Evolutionary conservation across 306 rosid genomes (phyloP).

Genomic region (Fagus crenata): DNA sequence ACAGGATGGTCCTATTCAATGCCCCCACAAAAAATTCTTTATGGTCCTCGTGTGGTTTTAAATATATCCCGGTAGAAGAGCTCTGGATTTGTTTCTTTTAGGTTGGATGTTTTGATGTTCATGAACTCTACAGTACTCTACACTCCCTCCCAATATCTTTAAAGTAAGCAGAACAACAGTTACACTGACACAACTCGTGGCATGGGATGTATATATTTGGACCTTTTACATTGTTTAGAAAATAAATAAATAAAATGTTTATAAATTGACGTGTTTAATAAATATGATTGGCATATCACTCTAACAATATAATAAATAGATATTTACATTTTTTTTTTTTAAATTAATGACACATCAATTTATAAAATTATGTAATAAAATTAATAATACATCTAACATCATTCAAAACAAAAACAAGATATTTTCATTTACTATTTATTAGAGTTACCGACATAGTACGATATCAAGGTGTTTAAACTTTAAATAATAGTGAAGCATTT

Average conservation of each 20-base stretch:
- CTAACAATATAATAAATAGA: too few relatives aligned
- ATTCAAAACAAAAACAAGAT: too few relatives aligned
- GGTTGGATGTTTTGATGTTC: slow-evolving; percentile 28
- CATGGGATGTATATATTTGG: not conserved
- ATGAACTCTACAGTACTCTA: not conserved
- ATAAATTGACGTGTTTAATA: not conserved
- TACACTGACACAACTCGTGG: not conserved
- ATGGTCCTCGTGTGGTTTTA: slow-evolving; percentile 37
- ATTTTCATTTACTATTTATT: too few relatives aligned
- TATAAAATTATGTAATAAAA: too few relatives aligned
- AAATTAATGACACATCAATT: too few relatives aligned
- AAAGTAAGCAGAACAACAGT: not conserved
- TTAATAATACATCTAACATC: too few relatives aligned
- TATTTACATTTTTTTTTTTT: too few relatives aligned
- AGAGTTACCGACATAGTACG: too few relatives aligned
- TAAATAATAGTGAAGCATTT: too few relatives aligned
- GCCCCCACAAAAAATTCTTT: slow-evolving; percentile 51
- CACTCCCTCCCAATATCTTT: not conserved
- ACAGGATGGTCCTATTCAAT: slow-evolving; percentile 36
- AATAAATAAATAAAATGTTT: not conserved
- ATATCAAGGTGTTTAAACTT: too few relatives aligned
- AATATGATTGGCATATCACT: too few relatives aligned
- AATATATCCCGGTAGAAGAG: slow-evolving; percentile 31
- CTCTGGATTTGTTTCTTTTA: slow-evolving; percentile 39
- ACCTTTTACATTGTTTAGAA: not conserved